These are phyloP conservation scores for Vitis labrusca DNA, from an alignment of 164 flowering plant genomes.

Conservation along the genomic window DNA sequence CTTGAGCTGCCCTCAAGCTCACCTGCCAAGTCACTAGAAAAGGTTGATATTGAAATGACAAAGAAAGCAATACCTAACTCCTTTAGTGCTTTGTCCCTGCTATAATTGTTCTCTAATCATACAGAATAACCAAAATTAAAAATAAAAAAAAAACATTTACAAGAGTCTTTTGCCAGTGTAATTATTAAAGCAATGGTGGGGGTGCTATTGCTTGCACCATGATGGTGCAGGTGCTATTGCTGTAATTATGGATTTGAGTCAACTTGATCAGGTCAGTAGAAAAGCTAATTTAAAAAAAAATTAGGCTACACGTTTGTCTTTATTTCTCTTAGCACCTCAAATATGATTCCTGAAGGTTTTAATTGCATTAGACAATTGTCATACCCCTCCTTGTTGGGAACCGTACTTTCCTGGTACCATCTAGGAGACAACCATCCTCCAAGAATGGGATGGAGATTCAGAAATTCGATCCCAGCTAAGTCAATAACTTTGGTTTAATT, in stretches of 20 bases:
- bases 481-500: no score
- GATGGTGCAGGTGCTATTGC: background rate
- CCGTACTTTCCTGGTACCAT: no score
- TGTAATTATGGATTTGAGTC: background rate
- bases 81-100: background rate
- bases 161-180: background rate
- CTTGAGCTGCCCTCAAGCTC: background rate
- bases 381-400: no score
- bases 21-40: slow-evolving; percentile 7
- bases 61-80: background rate
- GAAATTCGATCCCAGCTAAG: no score
- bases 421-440: no score
- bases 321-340: background rate
- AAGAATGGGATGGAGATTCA: no score
- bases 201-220: slow-evolving; percentile 6
- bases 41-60: background rate
- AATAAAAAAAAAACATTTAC: background rate
- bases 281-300: background rate
- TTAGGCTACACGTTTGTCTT: background rate
- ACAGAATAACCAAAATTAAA: background rate
- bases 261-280: background rate
- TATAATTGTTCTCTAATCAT: slow-evolving; percentile 3
- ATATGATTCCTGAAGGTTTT: background rate
- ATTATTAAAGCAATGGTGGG: slow-evolving; percentile 4
- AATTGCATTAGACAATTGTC: no score